These are phyloP conservation scores for Brassica hybrid DNA, from an alignment of 441 rosid species.

Conservation along the genomic window DNA sequence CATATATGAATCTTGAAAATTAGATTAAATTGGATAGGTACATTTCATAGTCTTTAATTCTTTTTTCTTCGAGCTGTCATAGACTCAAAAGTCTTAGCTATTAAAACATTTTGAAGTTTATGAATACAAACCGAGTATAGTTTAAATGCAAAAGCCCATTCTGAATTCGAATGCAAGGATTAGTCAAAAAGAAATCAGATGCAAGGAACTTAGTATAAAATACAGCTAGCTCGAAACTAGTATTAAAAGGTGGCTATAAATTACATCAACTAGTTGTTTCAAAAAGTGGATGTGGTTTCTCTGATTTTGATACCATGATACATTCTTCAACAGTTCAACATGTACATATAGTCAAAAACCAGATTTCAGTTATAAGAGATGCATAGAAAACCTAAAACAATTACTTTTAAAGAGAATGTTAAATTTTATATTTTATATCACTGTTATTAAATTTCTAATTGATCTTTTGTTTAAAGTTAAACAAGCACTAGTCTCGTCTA, in stretches of 20 bases:
- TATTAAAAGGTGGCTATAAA: not conserved
- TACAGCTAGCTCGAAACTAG: constrained; percentile 1
- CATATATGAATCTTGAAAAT: not conserved
- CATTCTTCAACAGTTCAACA: not conserved
- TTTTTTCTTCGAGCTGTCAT: not conserved
- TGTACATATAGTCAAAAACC: not conserved
- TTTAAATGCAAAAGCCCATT: constrained; percentile 6
- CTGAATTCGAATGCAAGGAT: not conserved
- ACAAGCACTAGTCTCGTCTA: not conserved
- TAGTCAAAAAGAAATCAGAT: no score
- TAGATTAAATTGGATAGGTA: constrained; percentile 1
- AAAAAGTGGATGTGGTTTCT: not conserved
- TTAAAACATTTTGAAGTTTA: not conserved
- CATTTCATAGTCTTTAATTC: not conserved
- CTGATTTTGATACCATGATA: not conserved
- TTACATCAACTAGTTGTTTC: not conserved
- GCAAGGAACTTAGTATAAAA: not conserved
- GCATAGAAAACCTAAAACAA: not conserved
- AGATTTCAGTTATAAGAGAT: not conserved
- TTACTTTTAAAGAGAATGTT: not conserved
- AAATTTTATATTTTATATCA: not conserved
- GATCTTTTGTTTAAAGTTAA: not conserved
- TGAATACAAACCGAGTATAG: not conserved
- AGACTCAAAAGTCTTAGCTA: not conserved
- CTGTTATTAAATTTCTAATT: not conserved